A percentile compares a stretch with the other conserved stretches of the same genome.
Evolutionary conservation across 2,329 filamentous ascomycete species (phyloP).

Genomic region (Penicillium sp.): DNA sequence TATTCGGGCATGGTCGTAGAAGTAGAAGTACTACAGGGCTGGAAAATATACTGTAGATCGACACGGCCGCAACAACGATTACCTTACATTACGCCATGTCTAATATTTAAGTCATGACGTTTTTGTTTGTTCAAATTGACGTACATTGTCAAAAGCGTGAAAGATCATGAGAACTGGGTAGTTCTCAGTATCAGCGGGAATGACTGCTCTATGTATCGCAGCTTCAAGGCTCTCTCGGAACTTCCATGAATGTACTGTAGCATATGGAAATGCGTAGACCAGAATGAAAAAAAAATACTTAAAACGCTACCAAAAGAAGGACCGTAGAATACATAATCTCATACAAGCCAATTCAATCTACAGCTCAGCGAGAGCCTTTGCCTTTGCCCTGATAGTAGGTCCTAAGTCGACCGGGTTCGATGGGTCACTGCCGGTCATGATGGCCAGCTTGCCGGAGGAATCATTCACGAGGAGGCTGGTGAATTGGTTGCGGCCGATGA

Average conservation of each 20-base stretch:
- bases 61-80: not conserved
- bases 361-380: constrained; percentile 17
- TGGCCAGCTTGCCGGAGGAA: constrained; percentile 32
- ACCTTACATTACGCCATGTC: not conserved
- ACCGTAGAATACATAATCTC: not conserved
- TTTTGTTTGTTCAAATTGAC: not conserved
- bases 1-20: not conserved
- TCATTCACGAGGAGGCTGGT: constrained; percentile 34
- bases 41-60: not conserved
- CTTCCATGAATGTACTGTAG: not conserved
- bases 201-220: not conserved
- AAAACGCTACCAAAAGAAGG: constrained; percentile 4
- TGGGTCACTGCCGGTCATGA: constrained; percentile 36
- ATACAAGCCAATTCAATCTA: not conserved
- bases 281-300: not conserved
- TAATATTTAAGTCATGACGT: not conserved
- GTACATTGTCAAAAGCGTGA: not conserved
- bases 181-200: not conserved
- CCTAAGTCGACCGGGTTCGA: constrained; percentile 35
- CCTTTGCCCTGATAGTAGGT: constrained; percentile 31
- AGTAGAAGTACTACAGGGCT: not conserved
- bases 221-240: not conserved
- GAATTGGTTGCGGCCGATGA: constrained; percentile 36
- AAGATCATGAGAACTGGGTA: not conserved
- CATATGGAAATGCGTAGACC: no score